phyloP scores from a whole-genome alignment of 768 basidiomycete species.

The Tricholoma flavovirens region DNA sequence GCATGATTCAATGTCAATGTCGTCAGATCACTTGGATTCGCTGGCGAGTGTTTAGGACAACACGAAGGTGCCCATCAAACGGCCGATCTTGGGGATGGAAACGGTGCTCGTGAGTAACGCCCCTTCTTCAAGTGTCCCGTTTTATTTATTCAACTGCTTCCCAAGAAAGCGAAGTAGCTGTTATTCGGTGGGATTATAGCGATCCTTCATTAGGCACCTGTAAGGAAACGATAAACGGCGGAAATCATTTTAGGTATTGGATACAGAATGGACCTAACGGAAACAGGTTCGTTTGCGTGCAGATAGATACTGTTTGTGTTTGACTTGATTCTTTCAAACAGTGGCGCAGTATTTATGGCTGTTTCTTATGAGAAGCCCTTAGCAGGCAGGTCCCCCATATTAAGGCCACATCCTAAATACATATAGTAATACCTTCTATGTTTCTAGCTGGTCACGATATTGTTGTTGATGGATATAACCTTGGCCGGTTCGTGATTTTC shows the following conservation, averaged over 20 bases:
- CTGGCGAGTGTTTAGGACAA: slow-evolving; percentile 81
- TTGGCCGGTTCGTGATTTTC: slow-evolving; percentile 50
- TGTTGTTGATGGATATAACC: slow-evolving; percentile 72
- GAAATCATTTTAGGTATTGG: slow-evolving; percentile 90
- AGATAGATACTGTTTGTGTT: neutral
- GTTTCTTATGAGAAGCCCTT: slow-evolving; percentile 69
- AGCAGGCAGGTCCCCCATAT: slow-evolving; percentile 32
- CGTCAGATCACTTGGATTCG: slow-evolving; percentile 62
- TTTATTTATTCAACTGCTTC: slow-evolving; percentile 1
- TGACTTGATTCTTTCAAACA: slow-evolving; percentile 17
- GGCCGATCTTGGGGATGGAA: slow-evolving; percentile 81
- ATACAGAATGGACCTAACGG: slow-evolving; percentile 60
- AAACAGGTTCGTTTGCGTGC: slow-evolving; percentile 42
- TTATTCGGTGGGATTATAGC: slow-evolving; percentile 82
- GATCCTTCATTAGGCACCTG: slow-evolving; percentile 81
- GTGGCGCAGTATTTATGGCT: slow-evolving; percentile 73
- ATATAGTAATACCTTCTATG: slow-evolving; percentile 2
- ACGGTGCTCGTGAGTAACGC: slow-evolving; percentile 52
- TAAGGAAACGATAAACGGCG: slow-evolving; percentile 78
- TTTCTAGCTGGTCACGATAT: slow-evolving; percentile 60
- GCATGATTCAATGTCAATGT: neutral
- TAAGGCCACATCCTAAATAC: neutral
- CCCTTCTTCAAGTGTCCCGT: neutral
- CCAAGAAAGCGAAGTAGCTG: slow-evolving; percentile 73
- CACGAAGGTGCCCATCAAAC: slow-evolving; percentile 61